Evolutionary conservation across 1,284 basidiomycete species (phyloP).

Genomic region (Grifola frondosa): DNA sequence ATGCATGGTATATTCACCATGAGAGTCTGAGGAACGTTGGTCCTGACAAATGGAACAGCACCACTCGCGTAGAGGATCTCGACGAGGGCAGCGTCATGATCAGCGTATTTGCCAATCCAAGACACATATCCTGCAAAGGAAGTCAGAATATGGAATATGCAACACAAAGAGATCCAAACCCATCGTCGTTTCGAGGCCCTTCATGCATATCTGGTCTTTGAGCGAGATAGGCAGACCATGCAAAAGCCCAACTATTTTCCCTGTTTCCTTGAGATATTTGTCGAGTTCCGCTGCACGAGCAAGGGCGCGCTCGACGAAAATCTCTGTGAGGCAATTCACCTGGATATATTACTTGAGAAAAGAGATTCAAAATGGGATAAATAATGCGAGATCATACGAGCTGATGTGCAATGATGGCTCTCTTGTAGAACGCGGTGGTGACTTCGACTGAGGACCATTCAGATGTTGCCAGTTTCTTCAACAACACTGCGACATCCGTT

Average conservation of each 20-base stretch:
- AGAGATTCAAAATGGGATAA: not conserved
- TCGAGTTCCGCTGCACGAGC: slow-evolving; percentile 44
- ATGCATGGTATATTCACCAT: too few species aligned
- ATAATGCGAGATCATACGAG: slow-evolving; percentile 46
- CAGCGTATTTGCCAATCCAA: slow-evolving; percentile 25
- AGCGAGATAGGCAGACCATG: slow-evolving; percentile 51
- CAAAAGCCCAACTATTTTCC: slow-evolving; percentile 43
- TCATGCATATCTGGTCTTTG: slow-evolving; percentile 52
- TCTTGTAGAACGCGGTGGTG: slow-evolving; percentile 46
- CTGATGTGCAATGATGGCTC: slow-evolving; percentile 50
- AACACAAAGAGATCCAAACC: slow-evolving; percentile 37
- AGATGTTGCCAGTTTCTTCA: slow-evolving; percentile 38
- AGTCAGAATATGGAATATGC: slow-evolving; percentile 10
- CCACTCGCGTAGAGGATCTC: slow-evolving; percentile 60
- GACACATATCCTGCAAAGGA: slow-evolving; percentile 28
- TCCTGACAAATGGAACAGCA: slow-evolving; percentile 68
- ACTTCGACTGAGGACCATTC: slow-evolving; percentile 39
- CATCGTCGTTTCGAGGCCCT: slow-evolving; percentile 57
- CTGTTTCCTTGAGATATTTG: slow-evolving; percentile 36
- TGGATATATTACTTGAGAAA: slow-evolving; percentile 1
- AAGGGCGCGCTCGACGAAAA: slow-evolving; percentile 45
- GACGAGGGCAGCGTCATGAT: slow-evolving; percentile 40
- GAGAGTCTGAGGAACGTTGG: slow-evolving; percentile 70
- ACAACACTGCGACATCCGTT: slow-evolving; percentile 23
- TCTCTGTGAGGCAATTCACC: slow-evolving; percentile 50